Evolutionary conservation across 345 rosid genomes (phyloP), one percentile per base, ranked within the genome.

Genomic region (Pistacia atlantica): DNA sequence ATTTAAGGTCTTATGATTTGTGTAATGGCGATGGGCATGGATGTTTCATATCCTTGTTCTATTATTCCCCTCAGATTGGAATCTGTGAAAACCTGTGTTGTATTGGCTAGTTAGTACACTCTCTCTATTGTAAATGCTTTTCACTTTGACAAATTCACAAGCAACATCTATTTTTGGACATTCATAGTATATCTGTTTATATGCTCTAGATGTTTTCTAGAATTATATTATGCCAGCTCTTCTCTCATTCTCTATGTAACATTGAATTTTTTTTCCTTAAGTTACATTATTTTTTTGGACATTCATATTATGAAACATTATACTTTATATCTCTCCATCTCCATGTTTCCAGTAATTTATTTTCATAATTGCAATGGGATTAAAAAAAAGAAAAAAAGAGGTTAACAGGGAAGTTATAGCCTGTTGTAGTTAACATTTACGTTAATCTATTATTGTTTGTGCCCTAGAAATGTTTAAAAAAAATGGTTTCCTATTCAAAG

Each of bases 21-120:
- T 54, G 18, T 61, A 54, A 2, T 49, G 5, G 5, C 25, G 18
- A 60, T 28, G 31, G 4, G 67, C 31, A 20, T 22, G 11, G 59
- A 42, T 33, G 77, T 16, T 66, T 66, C 58, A 31, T 60, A 11
- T 75, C 4, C 33, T 65, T 58, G 9, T 22, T 73, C 52, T 48
- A 18, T 25, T 17, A 48, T 45, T 60, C 37, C 10, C 31, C 16
- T 61, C 22, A 4, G 25, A 25, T 58, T 59, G 55, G 22, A 13
- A 62, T 31, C 28, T 25, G 20, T 28, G 62, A 42, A 48, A 48
- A 73, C 12, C 14, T 31, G 18, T 48, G 59, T 48, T 62, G 25
- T 73, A 48, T 61, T 73, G 37, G 33, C 46, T 73, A 16, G 31
- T 28, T 73, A 16, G 31, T 28, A 8, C 61, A 61, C 57, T 72